Evolutionary conservation across 257 asterid genomes (phyloP), one percentile per base, ranked within the genome.

Genomic region (Gardenia jasminoides): DNA sequence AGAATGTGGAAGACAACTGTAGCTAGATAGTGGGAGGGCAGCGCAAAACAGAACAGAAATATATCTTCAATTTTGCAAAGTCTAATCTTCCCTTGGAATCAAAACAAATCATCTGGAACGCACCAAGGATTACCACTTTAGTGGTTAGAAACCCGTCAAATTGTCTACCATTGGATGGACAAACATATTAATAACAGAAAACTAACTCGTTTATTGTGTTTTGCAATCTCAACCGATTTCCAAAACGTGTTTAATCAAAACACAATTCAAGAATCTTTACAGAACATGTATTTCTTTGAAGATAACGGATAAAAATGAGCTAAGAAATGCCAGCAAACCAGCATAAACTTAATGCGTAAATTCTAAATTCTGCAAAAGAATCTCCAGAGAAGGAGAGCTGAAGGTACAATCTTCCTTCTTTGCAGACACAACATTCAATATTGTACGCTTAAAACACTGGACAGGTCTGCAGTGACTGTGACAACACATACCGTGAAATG

Each of bases 401-500:
- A 0, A 44, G 44, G 22, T n/a, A 15, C 31, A 11, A 20, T 11
- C 30, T 43, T 30, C 36, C 36, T 52, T 52, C 58, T 52, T 15
- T 52, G 2, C 58, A 6, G 0, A 52, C 58, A 15, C 22, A 52
- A 52, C 0, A 56, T 12, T 7, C 31, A 39, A 11, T 20, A 28
- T 46, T 66, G 12, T 30, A 19, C 10, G 54, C 22, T 11, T 1
- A 56, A 56, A 52, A 54, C 31, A 56, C 15, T 46, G 58, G 48
- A 36, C 1, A 31, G 11, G 24, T 44, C 43, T 59, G 26, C 24
- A 58, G 52, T 36, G 64, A 20, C 84, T 31, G 16, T 62, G 41
- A 30, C 44, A 71, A 76, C 46, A 56, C 80, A 48, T 79, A 82
- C 85, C 88, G 70, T 78, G 43, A 74, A 58, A 67, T 85, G 86